Base-by-base conservation (phyloP, 2,329 filamentous ascomycete genomes). In the Diaporthe ampelina region DNA sequence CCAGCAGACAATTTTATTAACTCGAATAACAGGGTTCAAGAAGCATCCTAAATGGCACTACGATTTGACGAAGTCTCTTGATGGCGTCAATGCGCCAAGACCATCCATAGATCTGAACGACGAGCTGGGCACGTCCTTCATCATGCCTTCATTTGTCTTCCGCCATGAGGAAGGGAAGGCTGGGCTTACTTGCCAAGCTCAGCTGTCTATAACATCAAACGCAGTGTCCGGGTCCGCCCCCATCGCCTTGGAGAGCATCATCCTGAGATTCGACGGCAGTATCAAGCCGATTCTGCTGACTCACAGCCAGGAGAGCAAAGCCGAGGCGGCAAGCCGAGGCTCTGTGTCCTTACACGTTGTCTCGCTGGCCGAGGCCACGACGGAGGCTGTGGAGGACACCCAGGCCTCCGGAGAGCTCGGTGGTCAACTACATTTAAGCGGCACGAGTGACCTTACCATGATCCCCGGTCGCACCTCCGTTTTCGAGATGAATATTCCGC, bases 401-500 rank as follows among this genome's bases (percentile, higher is more conserved):
- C 80, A 82, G 32, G 73, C 76, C 50, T 70, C 73, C 11, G 77
- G 78, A 40, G 78, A 71, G 77, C 79, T 48, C 15, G 77, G 80
- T n/a, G 81, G 80, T 7, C 61, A 82, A n/a, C 78, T 82, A 4
- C 78, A 80, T 10, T 77, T 86, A 61, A 84, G 83, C 52, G 93
- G 93, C 0, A 79, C 84, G 15, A 88, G 89, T 11, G 87, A 95
- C 81, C 83, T 98, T 72, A 91, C 87, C 0, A 83, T 98, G 57
- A 82, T 84, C 15, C 90, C 95, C 19, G 91, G 91, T 0, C 89
- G 94, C 75, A 93, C 88, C 11, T 91, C 90, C 70, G 90, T 95
- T 0, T 93, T 94, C 76, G 91, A 94, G 78, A 88, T 98, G 78
- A 89, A 88, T 11, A 89, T 95, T 74, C 90, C 92, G 2, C 88